phyloP scores from a whole-genome alignment of 1,284 basidiomycete species.

The Termitomyces sp. region DNA sequence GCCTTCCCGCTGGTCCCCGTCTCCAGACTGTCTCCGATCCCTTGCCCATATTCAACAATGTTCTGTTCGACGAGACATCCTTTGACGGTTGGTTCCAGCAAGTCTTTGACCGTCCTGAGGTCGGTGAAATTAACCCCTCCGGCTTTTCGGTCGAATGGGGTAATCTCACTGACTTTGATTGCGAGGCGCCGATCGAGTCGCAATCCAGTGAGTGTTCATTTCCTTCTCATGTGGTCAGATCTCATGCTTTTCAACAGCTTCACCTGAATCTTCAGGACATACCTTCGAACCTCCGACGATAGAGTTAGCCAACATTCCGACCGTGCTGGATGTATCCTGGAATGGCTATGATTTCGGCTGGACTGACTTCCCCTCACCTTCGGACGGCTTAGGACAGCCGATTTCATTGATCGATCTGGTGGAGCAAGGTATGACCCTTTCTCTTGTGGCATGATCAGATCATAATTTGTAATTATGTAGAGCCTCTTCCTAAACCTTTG shows the following conservation, averaged over 20 bases:
- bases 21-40: conserved; percentile 27
- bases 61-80: conserved; percentile 12
- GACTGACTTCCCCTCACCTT: not conserved
- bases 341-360: not conserved
- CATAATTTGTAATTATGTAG: not conserved
- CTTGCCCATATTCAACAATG: conserved; percentile 11
- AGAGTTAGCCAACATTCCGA: not conserved
- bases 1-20: conserved; percentile 14
- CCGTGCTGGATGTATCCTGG: not conserved
- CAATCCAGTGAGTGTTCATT: not conserved
- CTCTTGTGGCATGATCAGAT: not conserved
- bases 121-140: conserved; percentile 13
- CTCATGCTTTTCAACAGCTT: not conserved
- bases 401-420: not conserved
- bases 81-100: conserved; percentile 22
- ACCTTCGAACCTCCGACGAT: not conserved
- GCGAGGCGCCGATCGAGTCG: not conserved
- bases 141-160: conserved; percentile 16
- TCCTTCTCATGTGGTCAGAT: not conserved
- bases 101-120: conserved; percentile 23
- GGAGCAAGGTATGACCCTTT: conserved; percentile 1
- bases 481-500: not conserved
- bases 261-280: not conserved
- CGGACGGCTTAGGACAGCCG: not conserved
- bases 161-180: conserved; percentile 1